Evolutionary conservation across 768 basidiomycete genomes (phyloP).

Genomic region (Podaxis rugospora): DNA sequence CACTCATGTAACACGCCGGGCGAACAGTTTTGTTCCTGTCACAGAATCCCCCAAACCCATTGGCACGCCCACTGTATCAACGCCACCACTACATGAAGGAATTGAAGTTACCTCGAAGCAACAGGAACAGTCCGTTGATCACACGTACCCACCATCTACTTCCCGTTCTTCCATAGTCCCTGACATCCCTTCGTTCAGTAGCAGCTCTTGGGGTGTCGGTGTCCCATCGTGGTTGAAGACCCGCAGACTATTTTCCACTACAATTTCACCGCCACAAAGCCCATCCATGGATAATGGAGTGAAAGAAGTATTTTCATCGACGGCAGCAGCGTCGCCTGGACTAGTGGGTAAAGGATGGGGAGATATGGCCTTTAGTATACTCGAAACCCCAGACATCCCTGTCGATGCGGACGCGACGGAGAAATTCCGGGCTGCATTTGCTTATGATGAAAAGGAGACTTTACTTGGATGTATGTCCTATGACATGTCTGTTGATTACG

Average conservation of each 20-base stretch:
- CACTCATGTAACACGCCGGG: constrained; percentile 59
- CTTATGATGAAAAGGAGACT: constrained; percentile 83
- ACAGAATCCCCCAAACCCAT: constrained; percentile 38
- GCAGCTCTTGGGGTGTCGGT: constrained; percentile 55
- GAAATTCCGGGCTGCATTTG: constrained; percentile 80
- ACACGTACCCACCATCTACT: constrained; percentile 81
- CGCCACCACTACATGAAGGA: constrained; percentile 9
- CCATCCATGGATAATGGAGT: constrained; percentile 34
- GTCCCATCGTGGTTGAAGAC: constrained; percentile 71
- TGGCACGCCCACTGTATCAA: constrained; percentile 5
- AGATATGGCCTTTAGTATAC: constrained; percentile 75
- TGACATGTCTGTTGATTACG: background rate
- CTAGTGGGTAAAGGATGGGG: constrained; percentile 34
- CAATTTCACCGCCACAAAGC: constrained; percentile 19
- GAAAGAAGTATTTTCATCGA: constrained; percentile 57
- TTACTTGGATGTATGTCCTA: constrained; percentile 77
- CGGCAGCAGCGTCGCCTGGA: constrained; percentile 22
- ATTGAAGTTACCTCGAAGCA: constrained; percentile 14
- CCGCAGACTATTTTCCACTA: constrained; percentile 35
- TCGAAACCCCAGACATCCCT: constrained; percentile 65
- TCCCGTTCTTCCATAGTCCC: constrained; percentile 42
- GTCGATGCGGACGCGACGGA: constrained; percentile 62
- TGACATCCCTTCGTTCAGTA: constrained; percentile 44
- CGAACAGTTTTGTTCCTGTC: constrained; percentile 59
- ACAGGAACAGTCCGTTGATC: constrained; percentile 32